Base-by-base conservation (phyloP, 805 yeast species). In the Candida easanensis region DNA sequence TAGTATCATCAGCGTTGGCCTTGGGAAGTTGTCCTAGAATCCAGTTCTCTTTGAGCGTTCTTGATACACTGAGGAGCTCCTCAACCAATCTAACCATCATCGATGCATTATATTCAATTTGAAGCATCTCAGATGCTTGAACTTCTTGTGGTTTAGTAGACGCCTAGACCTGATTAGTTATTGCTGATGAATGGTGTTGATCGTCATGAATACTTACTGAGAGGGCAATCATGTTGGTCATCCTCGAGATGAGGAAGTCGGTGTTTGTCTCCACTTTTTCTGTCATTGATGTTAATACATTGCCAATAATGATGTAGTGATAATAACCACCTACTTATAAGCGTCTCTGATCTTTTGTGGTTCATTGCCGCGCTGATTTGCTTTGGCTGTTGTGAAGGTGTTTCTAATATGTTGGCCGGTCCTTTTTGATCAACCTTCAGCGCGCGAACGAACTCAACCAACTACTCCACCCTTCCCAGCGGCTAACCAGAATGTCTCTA, bases 31-130 rank as follows among this genome's bases (percentile, higher is more conserved):
- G 76, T 3, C 80, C 82, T 41, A 79, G 58, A 32, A 77, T 71
- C 84, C 83, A 79, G 4, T 74, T 68, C 55, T 78, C 83, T 50
- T 74, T 73, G 36, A 79, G 58, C 1, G 69, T 66, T 34, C 78
- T 58, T 2, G 81, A 74, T 2, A 78, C 66, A 1, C 70, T 56
- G 13, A 79, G 57, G 30, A 79, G 60, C 44, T 79, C 83, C 49
- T 78, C 80, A 33, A 79, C 70, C 14, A 77, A 61, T 41, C 80
- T 61, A 9, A 77, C 68, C 3, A 78, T 76, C 1, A 72, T 66
- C 41, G 74, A 62, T 0, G 81, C 71, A 49, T 76, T 75, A 17
- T 77, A 66, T 51, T 78, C 82, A 20, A 79, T 74, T 15, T 78
- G 78, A 16, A 79, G 61, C 26, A 78, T 70, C 49, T 78, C 82